Conservation (phyloP, 176 grass and related monocot genomes). For the Rhynchospora tenuis region DNA sequence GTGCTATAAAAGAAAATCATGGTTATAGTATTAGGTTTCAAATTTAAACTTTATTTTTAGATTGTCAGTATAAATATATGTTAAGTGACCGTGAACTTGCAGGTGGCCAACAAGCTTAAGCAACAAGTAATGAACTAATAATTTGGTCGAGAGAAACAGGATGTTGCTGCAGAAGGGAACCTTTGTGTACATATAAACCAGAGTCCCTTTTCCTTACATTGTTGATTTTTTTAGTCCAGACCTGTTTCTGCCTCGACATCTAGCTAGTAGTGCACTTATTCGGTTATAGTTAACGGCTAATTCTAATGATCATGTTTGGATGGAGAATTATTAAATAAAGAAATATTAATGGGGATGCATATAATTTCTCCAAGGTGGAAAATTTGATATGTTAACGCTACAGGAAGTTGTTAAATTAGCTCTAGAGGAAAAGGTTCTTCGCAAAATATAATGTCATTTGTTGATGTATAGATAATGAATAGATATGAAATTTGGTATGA, state of each 20-base stretch:
- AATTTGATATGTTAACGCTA: not conserved
- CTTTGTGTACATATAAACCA: not conserved
- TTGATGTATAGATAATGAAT: too few relatives aligned
- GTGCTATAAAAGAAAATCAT: too few relatives aligned
- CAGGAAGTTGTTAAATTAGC: not conserved
- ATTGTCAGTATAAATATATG: too few relatives aligned
- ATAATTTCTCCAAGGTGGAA: not conserved
- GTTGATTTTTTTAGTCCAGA: not conserved
- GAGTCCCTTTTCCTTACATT: not conserved
- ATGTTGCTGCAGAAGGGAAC: not conserved
- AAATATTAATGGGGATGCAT: not conserved
- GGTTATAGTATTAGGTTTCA: too few relatives aligned
- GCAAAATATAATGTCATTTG: too few relatives aligned
- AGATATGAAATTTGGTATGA: too few relatives aligned
- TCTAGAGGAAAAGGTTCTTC: too few relatives aligned
- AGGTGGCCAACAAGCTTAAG: not conserved
- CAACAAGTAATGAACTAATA: not conserved
- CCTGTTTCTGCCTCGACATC: not conserved
- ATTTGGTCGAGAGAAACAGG: not conserved
- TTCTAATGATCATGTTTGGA: not conserved
- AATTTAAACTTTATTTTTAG: too few relatives aligned
- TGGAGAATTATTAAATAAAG: not conserved
- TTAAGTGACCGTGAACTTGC: not conserved
- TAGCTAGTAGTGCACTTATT: not conserved
- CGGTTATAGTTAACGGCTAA: not conserved